Percentiles rank a stretch among this genome's conserved stretches.
These are phyloP conservation scores for Trametes elegans DNA, from an alignment of 768 basidiomycete genomes.

Conservation along the genomic window DNA sequence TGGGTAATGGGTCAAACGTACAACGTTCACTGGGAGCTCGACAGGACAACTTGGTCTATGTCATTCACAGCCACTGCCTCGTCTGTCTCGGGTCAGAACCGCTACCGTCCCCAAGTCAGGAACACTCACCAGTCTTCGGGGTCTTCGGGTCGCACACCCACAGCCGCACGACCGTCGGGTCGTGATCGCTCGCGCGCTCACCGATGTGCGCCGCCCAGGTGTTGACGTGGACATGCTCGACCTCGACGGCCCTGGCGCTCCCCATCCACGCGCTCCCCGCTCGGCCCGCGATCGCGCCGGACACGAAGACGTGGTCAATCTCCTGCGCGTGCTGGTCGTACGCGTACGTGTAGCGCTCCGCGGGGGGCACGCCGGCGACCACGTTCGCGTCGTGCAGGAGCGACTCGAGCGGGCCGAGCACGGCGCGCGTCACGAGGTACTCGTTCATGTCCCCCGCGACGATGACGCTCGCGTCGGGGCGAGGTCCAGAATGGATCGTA, in stretches of 20 bases:
- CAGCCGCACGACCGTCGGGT: conserved; percentile 54
- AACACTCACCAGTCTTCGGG: conserved; percentile 5
- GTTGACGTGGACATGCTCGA: conserved; percentile 62
- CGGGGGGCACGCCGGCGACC: conserved; percentile 42
- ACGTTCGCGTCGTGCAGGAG: conserved; percentile 51
- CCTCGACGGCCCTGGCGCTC: conserved; percentile 21
- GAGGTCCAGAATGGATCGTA: conserved; percentile 40
- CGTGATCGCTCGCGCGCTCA: conserved; percentile 54
- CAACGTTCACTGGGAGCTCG: too few relatives aligned
- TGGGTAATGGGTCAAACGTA: too few relatives aligned
- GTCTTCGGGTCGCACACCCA: conserved; percentile 39
- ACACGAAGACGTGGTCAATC: conserved; percentile 59
- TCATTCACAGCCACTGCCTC: neutral
- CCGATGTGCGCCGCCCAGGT: conserved; percentile 47
- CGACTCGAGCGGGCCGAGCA: conserved; percentile 42
- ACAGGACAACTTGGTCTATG: neutral
- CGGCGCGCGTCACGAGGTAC: conserved; percentile 50
- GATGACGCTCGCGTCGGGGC: conserved; percentile 48
- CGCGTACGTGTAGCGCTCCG: conserved; percentile 60
- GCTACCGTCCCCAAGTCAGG: neutral
- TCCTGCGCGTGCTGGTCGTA: conserved; percentile 59
- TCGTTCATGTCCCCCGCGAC: conserved; percentile 66
- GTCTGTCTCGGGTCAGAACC: neutral
- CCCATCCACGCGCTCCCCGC: conserved; percentile 12
- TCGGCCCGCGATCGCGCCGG: conserved; percentile 36